These are phyloP conservation scores for Macrolepiota fuliginosa DNA, from an alignment of 768 basidiomycete species.

Conservation along the genomic window DNA sequence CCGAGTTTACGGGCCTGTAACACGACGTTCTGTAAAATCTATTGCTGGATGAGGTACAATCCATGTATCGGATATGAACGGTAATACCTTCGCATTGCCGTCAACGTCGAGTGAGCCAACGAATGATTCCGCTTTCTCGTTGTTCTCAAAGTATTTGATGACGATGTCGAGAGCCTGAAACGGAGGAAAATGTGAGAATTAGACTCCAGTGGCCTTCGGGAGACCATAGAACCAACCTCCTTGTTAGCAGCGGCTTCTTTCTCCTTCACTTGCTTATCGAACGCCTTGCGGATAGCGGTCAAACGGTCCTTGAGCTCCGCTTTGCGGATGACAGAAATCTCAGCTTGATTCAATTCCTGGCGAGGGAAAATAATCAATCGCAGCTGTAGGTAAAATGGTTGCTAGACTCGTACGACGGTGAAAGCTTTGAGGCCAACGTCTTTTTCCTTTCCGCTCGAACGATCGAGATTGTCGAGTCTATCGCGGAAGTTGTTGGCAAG, in stretches of 20 bases:
- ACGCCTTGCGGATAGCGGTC: conserved; percentile 68
- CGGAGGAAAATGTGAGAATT: not conserved
- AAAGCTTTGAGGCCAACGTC: conserved; percentile 85
- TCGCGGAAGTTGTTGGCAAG: conserved; percentile 60
- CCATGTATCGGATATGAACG: not conserved
- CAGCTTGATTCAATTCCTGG: conserved; percentile 86
- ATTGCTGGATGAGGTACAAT: conserved; percentile 6
- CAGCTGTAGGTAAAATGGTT: conserved; percentile 13
- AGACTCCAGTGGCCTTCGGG: not conserved
- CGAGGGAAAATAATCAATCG: conserved; percentile 1
- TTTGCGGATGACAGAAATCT: conserved; percentile 86
- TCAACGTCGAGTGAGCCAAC: conserved; percentile 71
- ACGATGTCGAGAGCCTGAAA: conserved; percentile 68
- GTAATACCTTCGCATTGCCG: conserved; percentile 79
- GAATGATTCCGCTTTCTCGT: conserved; percentile 67
- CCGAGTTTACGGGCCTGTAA: conserved; percentile 75
- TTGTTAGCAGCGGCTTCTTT: conserved; percentile 75
- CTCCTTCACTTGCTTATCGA: conserved; percentile 85
- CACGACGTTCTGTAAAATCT: conserved; percentile 77
- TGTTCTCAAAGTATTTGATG: conserved; percentile 71
- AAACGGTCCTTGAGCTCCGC: conserved; percentile 76
- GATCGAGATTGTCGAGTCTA: conserved; percentile 61
- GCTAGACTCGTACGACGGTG: conserved; percentile 52
- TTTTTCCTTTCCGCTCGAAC: conserved; percentile 70
- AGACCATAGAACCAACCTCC: conserved; percentile 43